phyloP scores from a whole-genome alignment of 75 land plant species.

The Picea glauca region DNA sequence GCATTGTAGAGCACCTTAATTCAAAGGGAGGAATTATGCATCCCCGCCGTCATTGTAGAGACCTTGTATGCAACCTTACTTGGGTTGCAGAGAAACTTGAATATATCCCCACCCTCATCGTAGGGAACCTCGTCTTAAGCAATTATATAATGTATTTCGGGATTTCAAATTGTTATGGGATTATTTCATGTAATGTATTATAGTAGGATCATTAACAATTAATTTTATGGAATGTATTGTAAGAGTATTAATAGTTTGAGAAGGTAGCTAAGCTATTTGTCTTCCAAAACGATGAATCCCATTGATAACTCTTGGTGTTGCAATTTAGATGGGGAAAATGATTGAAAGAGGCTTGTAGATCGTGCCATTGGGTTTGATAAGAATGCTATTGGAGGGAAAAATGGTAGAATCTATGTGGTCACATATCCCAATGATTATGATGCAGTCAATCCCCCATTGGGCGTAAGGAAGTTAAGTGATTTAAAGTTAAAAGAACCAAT shows the following conservation, averaged over 20 bases:
- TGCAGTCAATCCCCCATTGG: slow-evolving; percentile 32
- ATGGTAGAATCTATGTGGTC: slow-evolving; percentile 44
- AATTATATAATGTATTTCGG: too few species aligned
- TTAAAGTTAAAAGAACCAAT: too few species aligned
- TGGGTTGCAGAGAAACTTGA: too few species aligned
- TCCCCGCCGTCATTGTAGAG: too few species aligned
- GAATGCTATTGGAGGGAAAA: slow-evolving; percentile 44
- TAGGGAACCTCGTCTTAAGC: too few species aligned
- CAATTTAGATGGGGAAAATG: slow-evolving; percentile 23
- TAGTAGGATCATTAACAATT: background rate
- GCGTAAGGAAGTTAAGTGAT: slow-evolving; percentile 14
- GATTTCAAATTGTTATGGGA: too few species aligned
- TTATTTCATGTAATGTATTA: background rate
- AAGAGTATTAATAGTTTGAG: background rate
- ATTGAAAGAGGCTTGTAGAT: slow-evolving; percentile 38
- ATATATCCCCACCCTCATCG: too few species aligned
- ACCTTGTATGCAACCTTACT: too few species aligned
- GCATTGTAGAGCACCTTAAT: too few species aligned
- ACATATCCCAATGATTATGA: slow-evolving; percentile 47
- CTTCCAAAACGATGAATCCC: slow-evolving; percentile 33
- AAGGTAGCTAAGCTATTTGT: slow-evolving; percentile 3
- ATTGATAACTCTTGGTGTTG: slow-evolving; percentile 68
- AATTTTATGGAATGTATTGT: background rate
- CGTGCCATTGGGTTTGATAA: slow-evolving; percentile 56
- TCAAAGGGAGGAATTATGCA: too few species aligned